Evolutionary conservation across 2,329 filamentous ascomycete species (phyloP).

Genomic region (Ceratocystis smalleyi): DNA sequence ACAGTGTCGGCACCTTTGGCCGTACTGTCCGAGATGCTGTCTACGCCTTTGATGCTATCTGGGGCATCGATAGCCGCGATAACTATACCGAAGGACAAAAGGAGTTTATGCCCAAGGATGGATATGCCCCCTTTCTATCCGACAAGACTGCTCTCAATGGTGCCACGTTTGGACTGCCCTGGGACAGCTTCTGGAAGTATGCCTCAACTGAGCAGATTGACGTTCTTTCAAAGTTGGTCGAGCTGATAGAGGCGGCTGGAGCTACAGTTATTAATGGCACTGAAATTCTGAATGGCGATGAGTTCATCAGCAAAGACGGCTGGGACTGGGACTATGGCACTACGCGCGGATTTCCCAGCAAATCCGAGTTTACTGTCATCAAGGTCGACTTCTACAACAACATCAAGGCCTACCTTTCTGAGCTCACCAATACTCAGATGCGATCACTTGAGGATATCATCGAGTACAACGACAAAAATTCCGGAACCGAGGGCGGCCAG

Average conservation of each 20-base stretch:
- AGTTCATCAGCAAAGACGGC: conserved; percentile 47
- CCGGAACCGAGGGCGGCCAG: conserved; percentile 50
- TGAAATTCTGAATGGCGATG: conserved; percentile 48
- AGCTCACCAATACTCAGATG: conserved; percentile 45
- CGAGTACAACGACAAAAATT: conserved; percentile 46
- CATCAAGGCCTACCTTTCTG: conserved; percentile 45
- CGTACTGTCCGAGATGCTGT: conserved; percentile 54
- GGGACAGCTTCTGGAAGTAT: conserved; percentile 54
- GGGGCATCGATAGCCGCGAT: conserved; percentile 46
- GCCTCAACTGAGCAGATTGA: conserved; percentile 40
- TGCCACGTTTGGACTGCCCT: conserved; percentile 55
- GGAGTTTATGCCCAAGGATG: conserved; percentile 36
- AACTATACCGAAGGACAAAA: conserved; percentile 48
- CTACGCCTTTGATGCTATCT: conserved; percentile 51
- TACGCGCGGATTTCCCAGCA: conserved; percentile 47
- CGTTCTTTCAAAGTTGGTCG: conserved; percentile 29
- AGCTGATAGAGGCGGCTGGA: conserved; percentile 41
- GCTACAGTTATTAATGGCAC: conserved; percentile 54
- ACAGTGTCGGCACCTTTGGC: conserved; percentile 53
- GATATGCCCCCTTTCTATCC: conserved; percentile 43
- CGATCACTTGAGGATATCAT: conserved; percentile 49
- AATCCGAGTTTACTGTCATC: conserved; percentile 58
- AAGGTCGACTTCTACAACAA: conserved; percentile 55
- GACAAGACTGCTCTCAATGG: conserved; percentile 39
- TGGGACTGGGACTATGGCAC: conserved; percentile 61